Base-by-base conservation (phyloP, 208 protist genomes). In the Trypanosoma scelopori region DNA sequence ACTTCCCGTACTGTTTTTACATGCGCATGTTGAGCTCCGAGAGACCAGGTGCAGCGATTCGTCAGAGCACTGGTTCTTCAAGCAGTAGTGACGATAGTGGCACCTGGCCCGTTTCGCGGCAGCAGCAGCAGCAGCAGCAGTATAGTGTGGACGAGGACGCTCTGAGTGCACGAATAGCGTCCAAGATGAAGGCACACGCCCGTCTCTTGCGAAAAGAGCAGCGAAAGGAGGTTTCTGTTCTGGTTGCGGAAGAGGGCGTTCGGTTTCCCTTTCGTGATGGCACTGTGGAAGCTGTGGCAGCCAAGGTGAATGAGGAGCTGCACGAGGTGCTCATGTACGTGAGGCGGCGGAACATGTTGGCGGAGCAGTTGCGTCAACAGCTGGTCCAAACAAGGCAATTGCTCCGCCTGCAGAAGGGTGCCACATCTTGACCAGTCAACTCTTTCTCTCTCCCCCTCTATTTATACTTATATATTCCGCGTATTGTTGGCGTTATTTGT, bases 1-100 rank as follows among this genome's bases (percentile, higher is more conserved):
- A 89, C 11, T 90, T 79, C 32, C 80, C 82, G 0, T 69, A 62
- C 42, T 92, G 85, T 51, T 92, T 92, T 39, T 89, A 92, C 53
- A 59, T 69, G 22, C 74, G 78, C 18, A 76, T 92, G 69, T 25
- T 78, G 39, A 42, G 73, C 55, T 57, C 1, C 62, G 32, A 41
- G 16, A 20, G 51, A 61, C 12, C 28, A 25, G 13, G 42, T 23
- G 28, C 5, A 16, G 15, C 6, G 16, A 1, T 22, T 46, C 9
- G 9, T n/a, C 27, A 28, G n/a, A 20, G 37, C 42, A 16, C 13
- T 48, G 11, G 15, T 9, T 32, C 43, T 18, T 22, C 13, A n/a
- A 46, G 18, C 30, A 74, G 47, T 46, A 59, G 28, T 68, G 42
- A 12, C 23, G 16, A 12, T 32, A 64, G 22, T 49, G 41, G 27